These are phyloP conservation scores for Paragyromitra xinjiangensis DNA, from an alignment of 495 filamentous ascomycete species.

Conservation along the genomic window DNA sequence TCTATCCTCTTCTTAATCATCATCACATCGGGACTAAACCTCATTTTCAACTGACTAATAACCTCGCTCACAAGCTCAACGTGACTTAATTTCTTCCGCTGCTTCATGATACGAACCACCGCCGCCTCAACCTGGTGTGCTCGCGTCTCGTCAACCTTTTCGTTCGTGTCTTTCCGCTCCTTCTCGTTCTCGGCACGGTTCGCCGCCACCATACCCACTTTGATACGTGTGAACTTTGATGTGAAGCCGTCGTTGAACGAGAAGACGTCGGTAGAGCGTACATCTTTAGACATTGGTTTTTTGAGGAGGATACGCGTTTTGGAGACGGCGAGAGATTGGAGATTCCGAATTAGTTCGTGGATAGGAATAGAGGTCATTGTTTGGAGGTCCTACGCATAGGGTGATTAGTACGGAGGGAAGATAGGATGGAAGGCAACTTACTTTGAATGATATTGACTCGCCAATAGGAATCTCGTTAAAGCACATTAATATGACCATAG, in stretches of 20 bases:
- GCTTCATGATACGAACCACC: slow-evolving; percentile 75
- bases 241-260: slow-evolving; percentile 84
- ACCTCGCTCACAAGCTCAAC: slow-evolving; percentile 85
- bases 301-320: slow-evolving; percentile 85
- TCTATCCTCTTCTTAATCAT: slow-evolving; percentile 97
- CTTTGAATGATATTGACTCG: slow-evolving; percentile 71
- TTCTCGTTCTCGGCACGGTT: slow-evolving; percentile 87
- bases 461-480: slow-evolving; percentile 81
- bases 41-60: slow-evolving; percentile 75
- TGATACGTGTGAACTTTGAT: slow-evolving; percentile 84
- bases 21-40: slow-evolving; percentile 87
- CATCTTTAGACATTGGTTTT: slow-evolving; percentile 80
- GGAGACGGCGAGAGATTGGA: slow-evolving; percentile 84
- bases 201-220: slow-evolving; percentile 76
- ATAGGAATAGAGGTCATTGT: slow-evolving; percentile 81
- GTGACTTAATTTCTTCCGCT: slow-evolving; percentile 85
- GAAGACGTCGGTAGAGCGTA: slow-evolving; percentile 83
- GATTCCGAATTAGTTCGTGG: slow-evolving; percentile 78
- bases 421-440: neutral
- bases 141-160: slow-evolving; percentile 82
- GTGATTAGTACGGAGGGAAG: slow-evolving; percentile 14
- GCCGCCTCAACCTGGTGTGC: slow-evolving; percentile 84
- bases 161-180: slow-evolving; percentile 86
- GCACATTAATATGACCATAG: slow-evolving; percentile 85
- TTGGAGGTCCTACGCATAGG: slow-evolving; percentile 73